Evolutionary conservation across 129 eudicot genomes (phyloP), one percentile per base, ranked within the genome.

Genomic region (Dittrichia graveolens): DNA sequence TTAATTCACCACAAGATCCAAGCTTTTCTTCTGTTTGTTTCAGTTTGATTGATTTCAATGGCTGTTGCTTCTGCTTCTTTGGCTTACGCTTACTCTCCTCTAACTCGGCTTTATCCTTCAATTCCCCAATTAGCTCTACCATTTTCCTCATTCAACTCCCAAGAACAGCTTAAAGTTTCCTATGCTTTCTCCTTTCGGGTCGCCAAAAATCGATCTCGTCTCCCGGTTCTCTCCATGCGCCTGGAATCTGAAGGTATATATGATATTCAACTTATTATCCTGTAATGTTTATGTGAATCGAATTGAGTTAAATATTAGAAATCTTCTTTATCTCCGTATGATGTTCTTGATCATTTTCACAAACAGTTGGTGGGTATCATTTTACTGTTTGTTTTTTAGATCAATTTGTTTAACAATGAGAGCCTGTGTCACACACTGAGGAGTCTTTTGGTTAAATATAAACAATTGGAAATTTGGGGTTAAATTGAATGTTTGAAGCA

Each of bases 161-260:
- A 61, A 34, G 24, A 38, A 37, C 61, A 18, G 15, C 39, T 49
- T 63, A 74, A 62, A 62, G 12, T 15, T 11, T 62, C 71, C 9
- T 50, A 11, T 19, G 44, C 42, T 62, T 50, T 63, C 40, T 49
- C 71, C 8, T 62, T 62, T 62, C 53, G 71, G 50, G 41, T 61
- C n/a, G 70, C 71, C 9, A 48, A 61, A 8, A 39, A 8, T 53
- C 71, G 35, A 19, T 41, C 12, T 39, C 24, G 12, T 47, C 40
- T 46, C 5, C 58, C 12, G 15, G 35, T 50, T 44, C 18, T 74
- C 42, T 74, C 78, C 40, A 62, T 18, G 71, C 62, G 44, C 44
- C 78, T 39, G 8, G 63, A 50, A 62, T 50, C 71, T 6, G n/a
- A 55, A 62, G 70, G 71, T 74, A 74, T 18, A 58, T 1, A n/a